A percentile compares a stretch with the other conserved stretches of the same genome.
Conservation (phyloP, 1,284 basidiomycete genomes). For the Ganoderma meredithae region DNA sequence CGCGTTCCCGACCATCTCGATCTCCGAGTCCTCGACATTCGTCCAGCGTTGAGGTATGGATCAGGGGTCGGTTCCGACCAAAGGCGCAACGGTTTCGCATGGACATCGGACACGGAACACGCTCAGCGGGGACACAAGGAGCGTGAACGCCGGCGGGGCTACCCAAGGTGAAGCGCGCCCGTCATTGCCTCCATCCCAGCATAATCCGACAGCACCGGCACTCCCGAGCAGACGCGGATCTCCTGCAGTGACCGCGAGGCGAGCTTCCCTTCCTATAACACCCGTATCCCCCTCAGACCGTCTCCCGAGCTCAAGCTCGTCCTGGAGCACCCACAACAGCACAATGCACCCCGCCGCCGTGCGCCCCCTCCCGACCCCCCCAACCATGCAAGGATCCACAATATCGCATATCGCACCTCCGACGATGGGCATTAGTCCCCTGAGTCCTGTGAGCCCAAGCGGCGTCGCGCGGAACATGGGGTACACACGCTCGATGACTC, state of each 20-base stretch:
- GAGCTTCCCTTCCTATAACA: constrained; percentile 34
- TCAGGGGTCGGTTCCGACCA: constrained; percentile 24
- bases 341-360: constrained; percentile 19
- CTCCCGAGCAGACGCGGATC: constrained; percentile 35
- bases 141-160: constrained; percentile 23
- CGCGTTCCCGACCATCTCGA: neutral
- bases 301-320: constrained; percentile 11
- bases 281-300: constrained; percentile 30
- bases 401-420: constrained; percentile 18
- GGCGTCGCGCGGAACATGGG: constrained; percentile 14
- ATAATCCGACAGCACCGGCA: constrained; percentile 39
- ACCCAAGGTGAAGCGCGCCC: constrained; percentile 30
- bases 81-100: constrained; percentile 31
- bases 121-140: constrained; percentile 10
- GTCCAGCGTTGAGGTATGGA: constrained; percentile 24
- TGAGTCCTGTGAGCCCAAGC: constrained; percentile 18
- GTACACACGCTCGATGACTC: constrained; percentile 18
- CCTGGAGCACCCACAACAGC: constrained; percentile 3
- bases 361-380: constrained; percentile 12
- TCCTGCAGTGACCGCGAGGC: constrained; percentile 24
- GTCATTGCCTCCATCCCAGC: constrained; percentile 35
- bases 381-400: neutral
- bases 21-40: neutral
- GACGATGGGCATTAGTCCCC: constrained; percentile 14
- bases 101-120: constrained; percentile 22